Evolutionary conservation across 2,329 filamentous ascomycete genomes (phyloP).

Genomic region (Penicillium freii): DNA sequence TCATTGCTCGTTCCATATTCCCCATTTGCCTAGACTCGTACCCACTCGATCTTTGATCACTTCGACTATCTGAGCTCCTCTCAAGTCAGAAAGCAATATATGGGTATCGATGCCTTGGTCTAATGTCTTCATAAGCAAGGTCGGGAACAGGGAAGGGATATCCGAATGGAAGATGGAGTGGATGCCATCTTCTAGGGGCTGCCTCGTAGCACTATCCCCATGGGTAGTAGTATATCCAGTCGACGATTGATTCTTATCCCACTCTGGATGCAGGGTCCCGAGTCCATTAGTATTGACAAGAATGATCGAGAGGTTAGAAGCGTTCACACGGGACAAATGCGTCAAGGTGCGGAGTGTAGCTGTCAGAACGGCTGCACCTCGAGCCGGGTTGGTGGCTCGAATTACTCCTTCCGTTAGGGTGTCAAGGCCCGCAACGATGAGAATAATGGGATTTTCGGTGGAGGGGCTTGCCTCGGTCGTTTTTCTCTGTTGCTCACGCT

Average conservation of each 20-base stretch:
- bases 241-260: not conserved
- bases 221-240: not conserved
- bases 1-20: conserved; percentile 24
- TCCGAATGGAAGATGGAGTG: conserved; percentile 29
- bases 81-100: conserved; percentile 35
- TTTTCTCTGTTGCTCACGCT: conserved; percentile 2
- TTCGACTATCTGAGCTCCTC: conserved; percentile 32
- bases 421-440: conserved; percentile 41
- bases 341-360: conserved; percentile 36
- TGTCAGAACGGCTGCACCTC: conserved; percentile 34
- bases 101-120: conserved; percentile 43
- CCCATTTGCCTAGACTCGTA: conserved; percentile 38
- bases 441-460: conserved; percentile 14
- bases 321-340: conserved; percentile 31
- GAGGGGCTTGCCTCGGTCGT: not conserved
- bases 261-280: conserved; percentile 15
- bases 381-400: conserved; percentile 37
- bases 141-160: conserved; percentile 25
- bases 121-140: conserved; percentile 35
- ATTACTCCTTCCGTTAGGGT: conserved; percentile 38
- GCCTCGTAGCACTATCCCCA: not conserved
- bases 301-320: conserved; percentile 32
- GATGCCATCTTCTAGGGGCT: conserved; percentile 20
- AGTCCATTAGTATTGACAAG: conserved; percentile 39
- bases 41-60: conserved; percentile 43